Evolutionary conservation across 345 rosid species (phyloP).

Genomic region (Streptanthus diversifolius): DNA sequence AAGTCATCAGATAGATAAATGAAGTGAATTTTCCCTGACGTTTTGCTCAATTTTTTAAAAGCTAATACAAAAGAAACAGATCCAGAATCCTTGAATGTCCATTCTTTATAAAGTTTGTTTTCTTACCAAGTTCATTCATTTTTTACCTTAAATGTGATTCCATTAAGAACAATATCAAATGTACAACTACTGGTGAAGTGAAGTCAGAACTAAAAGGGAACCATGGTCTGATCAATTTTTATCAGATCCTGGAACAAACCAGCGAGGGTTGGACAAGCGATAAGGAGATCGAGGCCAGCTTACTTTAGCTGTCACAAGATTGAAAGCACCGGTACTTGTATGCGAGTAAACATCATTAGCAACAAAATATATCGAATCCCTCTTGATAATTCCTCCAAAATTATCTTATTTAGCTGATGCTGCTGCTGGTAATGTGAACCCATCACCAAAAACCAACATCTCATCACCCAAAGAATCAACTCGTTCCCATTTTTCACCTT

Average conservation of each 20-base stretch:
- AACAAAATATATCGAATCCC: not conserved
- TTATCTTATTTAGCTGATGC: not conserved
- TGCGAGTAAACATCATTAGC: not conserved
- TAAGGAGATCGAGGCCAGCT: not conserved
- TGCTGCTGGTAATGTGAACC: not conserved
- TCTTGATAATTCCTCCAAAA: not conserved
- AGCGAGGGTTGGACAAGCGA: not conserved
- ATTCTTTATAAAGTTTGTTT: not conserved
- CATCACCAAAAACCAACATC: not conserved
- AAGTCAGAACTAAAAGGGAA: not conserved
- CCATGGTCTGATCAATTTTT: not conserved
- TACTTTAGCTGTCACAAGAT: not conserved
- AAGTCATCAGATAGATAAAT: slow-evolving; percentile 25
- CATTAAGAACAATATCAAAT: slow-evolving; percentile 1
- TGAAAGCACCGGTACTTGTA: not conserved
- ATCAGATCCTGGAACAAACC: not conserved
- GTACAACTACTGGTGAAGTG: not conserved
- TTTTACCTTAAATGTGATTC: not conserved
- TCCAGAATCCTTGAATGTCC: not conserved
- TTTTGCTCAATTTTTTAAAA: not conserved
- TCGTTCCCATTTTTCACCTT: too few species aligned
- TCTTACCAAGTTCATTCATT: not conserved
- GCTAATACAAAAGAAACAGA: slow-evolving; percentile 6
- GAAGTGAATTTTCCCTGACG: slow-evolving; percentile 21
- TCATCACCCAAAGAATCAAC: not conserved